phyloP scores from a whole-genome alignment of 225 moss, liverwort and hornwort genomes.

The Neckera pumila region DNA sequence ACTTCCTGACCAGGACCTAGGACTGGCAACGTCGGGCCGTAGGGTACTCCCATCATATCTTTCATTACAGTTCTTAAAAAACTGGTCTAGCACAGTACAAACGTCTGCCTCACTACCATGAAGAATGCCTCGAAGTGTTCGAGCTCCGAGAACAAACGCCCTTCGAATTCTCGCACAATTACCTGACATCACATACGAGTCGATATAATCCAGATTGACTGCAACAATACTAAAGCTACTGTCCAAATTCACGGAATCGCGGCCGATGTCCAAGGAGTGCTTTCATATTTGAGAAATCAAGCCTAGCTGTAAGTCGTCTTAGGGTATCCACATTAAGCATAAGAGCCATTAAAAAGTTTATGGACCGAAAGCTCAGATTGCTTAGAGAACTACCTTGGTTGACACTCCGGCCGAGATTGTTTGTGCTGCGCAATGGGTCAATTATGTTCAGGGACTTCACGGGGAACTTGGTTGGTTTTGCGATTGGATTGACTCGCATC shows the following conservation, averaged over 20 bases:
- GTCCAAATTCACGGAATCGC: background rate
- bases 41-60: constrained; percentile 20
- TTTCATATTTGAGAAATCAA: background rate
- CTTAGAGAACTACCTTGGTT: constrained; percentile 34
- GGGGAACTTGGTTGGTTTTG: constrained; percentile 33
- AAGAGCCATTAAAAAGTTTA: constrained; percentile 17
- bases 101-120: constrained; percentile 31
- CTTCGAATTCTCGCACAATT: constrained; percentile 60
- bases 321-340: background rate
- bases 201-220: background rate
- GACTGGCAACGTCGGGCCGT: constrained; percentile 37
- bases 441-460: constrained; percentile 67
- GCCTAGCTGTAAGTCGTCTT: background rate
- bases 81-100: constrained; percentile 29
- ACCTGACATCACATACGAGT: constrained; percentile 29
- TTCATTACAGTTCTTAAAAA: constrained; percentile 44
- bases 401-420: constrained; percentile 95
- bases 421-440: constrained; percentile 64
- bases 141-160: constrained; percentile 58
- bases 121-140: constrained; percentile 47
- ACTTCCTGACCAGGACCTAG: background rate
- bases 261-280: background rate
- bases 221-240: background rate
- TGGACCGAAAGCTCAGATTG: background rate
- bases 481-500: constrained; percentile 13